Base-by-base conservation (phyloP, 352 stramenopile genomes). In the Phytophthora tentaculata region DNA sequence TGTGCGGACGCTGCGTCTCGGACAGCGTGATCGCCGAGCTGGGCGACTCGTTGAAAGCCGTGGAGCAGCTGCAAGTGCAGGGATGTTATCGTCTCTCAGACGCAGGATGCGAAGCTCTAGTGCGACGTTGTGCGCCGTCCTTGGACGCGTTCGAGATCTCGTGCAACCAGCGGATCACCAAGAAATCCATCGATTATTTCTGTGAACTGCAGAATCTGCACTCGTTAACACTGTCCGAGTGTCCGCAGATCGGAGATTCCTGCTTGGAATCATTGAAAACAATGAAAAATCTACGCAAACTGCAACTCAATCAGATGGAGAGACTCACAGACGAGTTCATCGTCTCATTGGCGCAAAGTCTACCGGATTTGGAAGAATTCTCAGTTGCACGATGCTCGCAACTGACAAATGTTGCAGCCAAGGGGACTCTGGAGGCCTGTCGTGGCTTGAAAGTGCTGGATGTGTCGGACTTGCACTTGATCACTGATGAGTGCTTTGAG, bases 91-190 rank as follows among this genome's bases (percentile, higher is more conserved):
- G 87, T 0, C 62, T 94, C 16, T 94, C 86, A 1, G 86, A 94
- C 52, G 61, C 70, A 7, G 86, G 86, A 5, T 87, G 83, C 23
- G 74, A 92, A 61, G 74, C 77, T 2, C 69, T 94, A 1, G 84
- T 94, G 29, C 79, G 81, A 16, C 84, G 75, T 5, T 94, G 87
- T 54, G 83, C 84, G 10, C 85, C 85, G 20, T 91, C 84, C 49
- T 65, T 95, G 7, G 79, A 92, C 32, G 67, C 79, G 44, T 89
- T 95, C 48, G 84, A 92, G 65, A 72, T 95, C 7, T 92, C 82
- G 29, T 94, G 87, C 60, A 94, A 95, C 66, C 87, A 95, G 56
- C 85, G 87, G 0, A 91, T 95, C 68, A 92, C 81, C 6, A 82
- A 88, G 20, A 68, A 78, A 37, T 89, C 85, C 14, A 91, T 95